Conservation (phyloP, 306 rosid genomes). For the Begonia masoniana region DNA sequence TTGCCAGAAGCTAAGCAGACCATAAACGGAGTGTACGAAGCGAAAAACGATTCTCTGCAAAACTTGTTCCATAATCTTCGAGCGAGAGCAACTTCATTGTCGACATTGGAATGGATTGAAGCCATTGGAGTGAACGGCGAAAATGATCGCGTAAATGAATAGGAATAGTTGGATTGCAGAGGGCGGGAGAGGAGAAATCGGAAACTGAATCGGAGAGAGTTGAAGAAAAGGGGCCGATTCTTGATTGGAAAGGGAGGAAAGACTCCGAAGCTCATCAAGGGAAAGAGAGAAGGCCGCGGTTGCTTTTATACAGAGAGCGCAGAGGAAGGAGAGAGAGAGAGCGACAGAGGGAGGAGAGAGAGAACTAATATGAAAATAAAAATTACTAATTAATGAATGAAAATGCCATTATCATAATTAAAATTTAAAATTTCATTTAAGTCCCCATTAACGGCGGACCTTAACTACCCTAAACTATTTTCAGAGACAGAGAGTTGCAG, state of each 20-base stretch:
- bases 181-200: conserved; percentile 3
- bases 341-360: no score
- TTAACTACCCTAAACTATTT: no score
- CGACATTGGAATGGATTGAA: conserved; percentile 26
- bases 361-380: no score
- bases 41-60: conserved; percentile 42
- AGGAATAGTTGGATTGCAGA: conserved; percentile 26
- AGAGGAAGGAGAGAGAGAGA: background rate
- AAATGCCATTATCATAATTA: no score
- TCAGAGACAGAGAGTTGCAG: no score
- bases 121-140: conserved; percentile 27
- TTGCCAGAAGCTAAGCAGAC: conserved; percentile 63
- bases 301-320: background rate
- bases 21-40: conserved; percentile 61
- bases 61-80: conserved; percentile 68
- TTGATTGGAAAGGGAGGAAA: background rate
- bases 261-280: background rate
- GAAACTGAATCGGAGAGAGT: background rate
- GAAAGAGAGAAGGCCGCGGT: background rate
- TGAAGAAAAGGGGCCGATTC: background rate
- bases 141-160: conserved; percentile 19
- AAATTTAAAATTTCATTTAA: no score
- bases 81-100: conserved; percentile 51
- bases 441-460: no score
- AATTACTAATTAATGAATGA: no score